Conservation (phyloP, 176 grass and related monocot genomes). For the Thinopyrum elongatum region DNA sequence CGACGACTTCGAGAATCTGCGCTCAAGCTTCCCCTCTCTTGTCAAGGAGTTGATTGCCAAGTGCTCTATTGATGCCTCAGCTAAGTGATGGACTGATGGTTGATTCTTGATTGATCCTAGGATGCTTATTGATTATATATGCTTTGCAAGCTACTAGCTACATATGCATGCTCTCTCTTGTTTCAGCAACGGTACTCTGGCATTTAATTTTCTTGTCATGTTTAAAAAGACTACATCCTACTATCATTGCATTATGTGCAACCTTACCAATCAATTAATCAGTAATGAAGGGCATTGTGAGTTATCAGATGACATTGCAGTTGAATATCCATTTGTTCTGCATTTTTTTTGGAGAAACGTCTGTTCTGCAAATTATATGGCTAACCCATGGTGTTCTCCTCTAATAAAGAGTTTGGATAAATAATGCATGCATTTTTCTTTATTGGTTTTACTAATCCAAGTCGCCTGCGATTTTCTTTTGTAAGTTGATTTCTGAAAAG, state of each 20-base stretch:
- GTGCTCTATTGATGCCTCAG: neutral
- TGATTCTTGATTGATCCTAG: neutral
- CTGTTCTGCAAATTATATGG: neutral
- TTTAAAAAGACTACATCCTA: neutral
- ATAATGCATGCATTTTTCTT: neutral
- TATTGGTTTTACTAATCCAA: no score
- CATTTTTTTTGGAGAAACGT: no score
- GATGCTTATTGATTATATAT: neutral
- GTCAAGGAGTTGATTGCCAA: neutral
- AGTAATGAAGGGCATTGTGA: neutral
- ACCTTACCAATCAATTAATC: neutral
- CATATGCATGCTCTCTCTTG: no score
- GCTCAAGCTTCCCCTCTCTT: neutral
- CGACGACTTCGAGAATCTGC: constrained; percentile 10
- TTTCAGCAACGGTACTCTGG: neutral
- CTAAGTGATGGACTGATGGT: neutral
- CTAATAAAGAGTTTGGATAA: neutral
- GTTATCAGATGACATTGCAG: neutral
- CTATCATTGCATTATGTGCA: neutral
- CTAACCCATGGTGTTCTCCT: neutral
- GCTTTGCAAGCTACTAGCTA: neutral
- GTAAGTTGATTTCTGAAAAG: neutral
- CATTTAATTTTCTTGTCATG: neutral
- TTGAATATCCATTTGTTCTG: neutral
- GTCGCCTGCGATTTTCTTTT: neutral